Conservation (phyloP, 441 rosid genomes). For the Syzygium syzygioides region DNA sequence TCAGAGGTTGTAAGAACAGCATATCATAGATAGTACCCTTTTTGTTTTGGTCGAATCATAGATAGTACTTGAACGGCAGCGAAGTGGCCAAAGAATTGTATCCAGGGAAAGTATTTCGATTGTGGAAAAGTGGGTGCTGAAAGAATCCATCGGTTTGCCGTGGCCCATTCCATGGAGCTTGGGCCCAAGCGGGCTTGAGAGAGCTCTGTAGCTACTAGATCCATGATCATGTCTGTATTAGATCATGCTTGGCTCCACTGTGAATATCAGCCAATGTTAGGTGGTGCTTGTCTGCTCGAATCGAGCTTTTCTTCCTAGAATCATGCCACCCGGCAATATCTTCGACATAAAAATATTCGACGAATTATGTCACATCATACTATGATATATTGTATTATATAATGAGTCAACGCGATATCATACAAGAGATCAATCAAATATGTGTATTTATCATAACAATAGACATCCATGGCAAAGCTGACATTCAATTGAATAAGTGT, state of each 20-base stretch:
- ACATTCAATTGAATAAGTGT: background rate
- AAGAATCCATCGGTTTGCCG: background rate
- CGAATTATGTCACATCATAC: background rate
- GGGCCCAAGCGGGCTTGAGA: background rate
- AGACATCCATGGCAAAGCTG: no score
- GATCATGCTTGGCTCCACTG: background rate
- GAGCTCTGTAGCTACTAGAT: accelerated
- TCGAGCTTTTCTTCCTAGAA: background rate
- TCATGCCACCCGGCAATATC: background rate
- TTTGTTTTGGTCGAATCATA: no score
- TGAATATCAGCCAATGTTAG: background rate
- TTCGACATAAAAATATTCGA: background rate
- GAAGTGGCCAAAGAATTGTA: background rate
- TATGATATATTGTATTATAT: accelerated
- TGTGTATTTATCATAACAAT: no score
- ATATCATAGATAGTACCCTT: background rate
- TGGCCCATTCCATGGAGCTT: background rate
- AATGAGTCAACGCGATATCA: accelerated
- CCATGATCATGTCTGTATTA: accelerated
- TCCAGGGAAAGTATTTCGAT: background rate
- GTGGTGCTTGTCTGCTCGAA: background rate
- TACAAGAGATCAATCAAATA: background rate
- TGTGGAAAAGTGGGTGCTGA: background rate
- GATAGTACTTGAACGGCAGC: background rate
- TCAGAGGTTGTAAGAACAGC: background rate